Conservation (phyloP, 495 filamentous ascomycete species). For the Neurospora sp. region DNA sequence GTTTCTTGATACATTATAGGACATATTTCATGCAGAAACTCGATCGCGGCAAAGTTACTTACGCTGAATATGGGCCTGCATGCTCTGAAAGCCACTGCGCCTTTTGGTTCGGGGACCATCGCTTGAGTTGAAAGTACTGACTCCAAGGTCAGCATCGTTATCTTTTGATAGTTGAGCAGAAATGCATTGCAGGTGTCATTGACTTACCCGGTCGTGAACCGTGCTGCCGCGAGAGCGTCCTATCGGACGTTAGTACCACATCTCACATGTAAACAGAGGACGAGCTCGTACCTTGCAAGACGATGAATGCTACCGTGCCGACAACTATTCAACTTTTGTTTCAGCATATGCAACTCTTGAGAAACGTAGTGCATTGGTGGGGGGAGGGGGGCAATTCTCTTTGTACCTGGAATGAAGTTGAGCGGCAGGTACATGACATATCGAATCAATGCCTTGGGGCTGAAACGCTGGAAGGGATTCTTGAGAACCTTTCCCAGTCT, state of each 20-base stretch:
- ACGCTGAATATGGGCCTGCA: constrained; percentile 65
- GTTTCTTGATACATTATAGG: not conserved
- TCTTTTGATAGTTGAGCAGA: not conserved
- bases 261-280: not conserved
- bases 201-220: constrained; percentile 23
- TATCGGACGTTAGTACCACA: constrained; percentile 13
- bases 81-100: constrained; percentile 56
- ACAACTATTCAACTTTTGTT: constrained; percentile 40
- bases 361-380: not conserved
- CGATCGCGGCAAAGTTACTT: constrained; percentile 21
- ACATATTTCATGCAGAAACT: not conserved
- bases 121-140: constrained; percentile 83
- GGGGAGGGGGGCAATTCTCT: not conserved
- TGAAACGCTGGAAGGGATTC: constrained; percentile 58
- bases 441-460: constrained; percentile 52
- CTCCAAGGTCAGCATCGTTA: constrained; percentile 5
- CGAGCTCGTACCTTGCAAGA: constrained; percentile 54
- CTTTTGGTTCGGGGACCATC: constrained; percentile 52
- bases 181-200: not conserved
- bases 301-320: constrained; percentile 69
- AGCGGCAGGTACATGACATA: constrained; percentile 79
- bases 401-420: constrained; percentile 69
- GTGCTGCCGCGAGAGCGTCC: constrained; percentile 28
- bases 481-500: constrained; percentile 66
- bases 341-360: not conserved